Evolutionary conservation across 192 early-diverging fungal genomes (phyloP).

Genomic region (Coemansia sp.): DNA sequence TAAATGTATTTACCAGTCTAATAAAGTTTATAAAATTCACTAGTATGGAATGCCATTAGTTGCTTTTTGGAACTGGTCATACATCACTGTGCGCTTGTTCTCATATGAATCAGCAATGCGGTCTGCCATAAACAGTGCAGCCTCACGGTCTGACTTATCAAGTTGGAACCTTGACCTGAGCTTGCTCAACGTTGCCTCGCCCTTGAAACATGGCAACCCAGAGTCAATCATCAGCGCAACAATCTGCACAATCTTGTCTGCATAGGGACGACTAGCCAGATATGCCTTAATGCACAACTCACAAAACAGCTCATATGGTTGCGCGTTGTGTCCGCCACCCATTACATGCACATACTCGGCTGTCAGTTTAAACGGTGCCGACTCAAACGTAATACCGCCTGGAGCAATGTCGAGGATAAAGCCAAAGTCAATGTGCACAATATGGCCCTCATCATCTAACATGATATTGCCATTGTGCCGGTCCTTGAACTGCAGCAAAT

Average conservation of each 20-base stretch:
- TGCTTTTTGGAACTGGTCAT: conserved; percentile 81
- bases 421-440: conserved; percentile 99
- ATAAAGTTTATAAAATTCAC: not conserved
- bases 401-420: conserved; percentile 99
- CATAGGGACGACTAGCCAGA: conserved; percentile 86
- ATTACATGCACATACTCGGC: conserved; percentile 96
- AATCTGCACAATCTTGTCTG: conserved; percentile 86
- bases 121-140: conserved; percentile 93
- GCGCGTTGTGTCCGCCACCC: conserved; percentile 81
- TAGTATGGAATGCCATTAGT: conserved; percentile 72
- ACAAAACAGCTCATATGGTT: conserved; percentile 84
- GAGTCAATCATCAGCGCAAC: conserved; percentile 93
- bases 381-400: conserved; percentile 94
- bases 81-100: conserved; percentile 83
- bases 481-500: conserved; percentile 97
- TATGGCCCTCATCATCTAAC: conserved; percentile 94
- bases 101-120: conserved; percentile 89
- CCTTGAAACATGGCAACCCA: conserved; percentile 96
- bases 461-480: conserved; percentile 99
- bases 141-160: conserved; percentile 83
- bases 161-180: conserved; percentile 86
- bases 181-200: conserved; percentile 81
- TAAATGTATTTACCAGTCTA: no score
- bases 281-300: conserved; percentile 68
- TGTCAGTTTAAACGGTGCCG: conserved; percentile 96